phyloP scores from a whole-genome alignment of 805 yeast genomes.

The Metschnikowia gelsemii region DNA sequence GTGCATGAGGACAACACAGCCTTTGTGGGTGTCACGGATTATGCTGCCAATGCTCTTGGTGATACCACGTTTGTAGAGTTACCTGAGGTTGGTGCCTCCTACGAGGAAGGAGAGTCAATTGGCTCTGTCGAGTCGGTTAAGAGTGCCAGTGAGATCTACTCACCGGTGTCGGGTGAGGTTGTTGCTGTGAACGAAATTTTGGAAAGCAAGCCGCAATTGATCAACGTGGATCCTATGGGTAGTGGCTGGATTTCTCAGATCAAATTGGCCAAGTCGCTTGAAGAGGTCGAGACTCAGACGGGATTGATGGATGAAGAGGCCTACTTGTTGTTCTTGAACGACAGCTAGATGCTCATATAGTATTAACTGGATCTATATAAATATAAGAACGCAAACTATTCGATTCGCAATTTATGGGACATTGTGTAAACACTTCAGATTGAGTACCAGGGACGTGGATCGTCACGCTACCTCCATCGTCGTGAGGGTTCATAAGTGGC shows the following conservation, averaged over 20 bases:
- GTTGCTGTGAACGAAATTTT: slow-evolving; percentile 67
- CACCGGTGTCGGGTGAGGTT: slow-evolving; percentile 80
- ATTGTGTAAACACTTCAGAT: not conserved
- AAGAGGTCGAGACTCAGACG: slow-evolving; percentile 32
- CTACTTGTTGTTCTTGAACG: slow-evolving; percentile 58
- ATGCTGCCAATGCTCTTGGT: slow-evolving; percentile 95
- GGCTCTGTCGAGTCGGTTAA: slow-evolving; percentile 96
- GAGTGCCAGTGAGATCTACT: slow-evolving; percentile 87
- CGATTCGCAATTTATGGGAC: not conserved
- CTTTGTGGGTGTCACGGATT: slow-evolving; percentile 86
- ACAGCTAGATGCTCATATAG: slow-evolving; percentile 23
- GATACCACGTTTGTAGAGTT: slow-evolving; percentile 94
- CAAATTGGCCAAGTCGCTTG: slow-evolving; percentile 46
- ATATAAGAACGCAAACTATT: slow-evolving; percentile 4
- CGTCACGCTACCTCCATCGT: not conserved
- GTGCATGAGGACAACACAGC: slow-evolving; percentile 78
- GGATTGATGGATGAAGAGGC: slow-evolving; percentile 54
- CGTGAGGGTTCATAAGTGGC: not conserved
- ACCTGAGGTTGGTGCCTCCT: slow-evolving; percentile 65
- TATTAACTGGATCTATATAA: not conserved
- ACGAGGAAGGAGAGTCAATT: slow-evolving; percentile 74
- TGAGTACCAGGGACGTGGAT: not conserved
- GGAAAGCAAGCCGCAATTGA: slow-evolving; percentile 68
- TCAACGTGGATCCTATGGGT: slow-evolving; percentile 90
- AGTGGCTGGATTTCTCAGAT: slow-evolving; percentile 90